These are phyloP conservation scores for Pseudopithomyces chartarum DNA, from an alignment of 2,329 filamentous ascomycete genomes.

Conservation along the genomic window DNA sequence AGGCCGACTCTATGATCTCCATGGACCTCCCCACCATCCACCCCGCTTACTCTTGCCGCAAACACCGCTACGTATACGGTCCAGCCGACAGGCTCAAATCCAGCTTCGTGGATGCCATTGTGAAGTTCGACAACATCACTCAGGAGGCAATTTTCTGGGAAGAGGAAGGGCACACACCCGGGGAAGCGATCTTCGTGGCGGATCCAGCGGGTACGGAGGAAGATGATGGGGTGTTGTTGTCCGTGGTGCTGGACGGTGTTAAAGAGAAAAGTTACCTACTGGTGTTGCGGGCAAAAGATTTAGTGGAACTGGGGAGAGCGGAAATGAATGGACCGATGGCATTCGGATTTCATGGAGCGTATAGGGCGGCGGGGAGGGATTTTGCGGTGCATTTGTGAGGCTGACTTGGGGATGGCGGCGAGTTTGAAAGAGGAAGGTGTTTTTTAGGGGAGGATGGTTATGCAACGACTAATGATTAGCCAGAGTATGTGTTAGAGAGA, in stretches of 20 bases:
- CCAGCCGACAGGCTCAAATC: conserved; percentile 62
- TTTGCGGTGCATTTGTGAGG: conserved; percentile 19
- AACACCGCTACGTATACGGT: conserved; percentile 66
- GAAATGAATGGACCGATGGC: conserved; percentile 65
- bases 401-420: no score
- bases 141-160: conserved; percentile 62
- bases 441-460: no score
- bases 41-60: conserved; percentile 56
- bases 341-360: conserved; percentile 69
- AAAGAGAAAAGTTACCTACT: conserved; percentile 66
- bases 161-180: conserved; percentile 65
- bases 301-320: conserved; percentile 68
- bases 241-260: conserved; percentile 67
- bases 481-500: no score
- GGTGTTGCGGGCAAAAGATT: conserved; percentile 65
- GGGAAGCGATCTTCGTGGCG: conserved; percentile 71
- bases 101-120: conserved; percentile 65
- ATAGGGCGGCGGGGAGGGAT: conserved; percentile 38
- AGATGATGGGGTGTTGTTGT: conserved; percentile 67
- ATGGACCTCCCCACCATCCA: conserved; percentile 71
- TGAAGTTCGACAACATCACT: conserved; percentile 67
- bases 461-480: no score
- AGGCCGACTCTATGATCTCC: conserved; percentile 57
- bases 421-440: no score
- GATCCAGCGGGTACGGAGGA: conserved; percentile 57